These are phyloP conservation scores for Pyrenophora tritici-repentis DNA, from an alignment of 2,329 filamentous ascomycete species.

Conservation along the genomic window DNA sequence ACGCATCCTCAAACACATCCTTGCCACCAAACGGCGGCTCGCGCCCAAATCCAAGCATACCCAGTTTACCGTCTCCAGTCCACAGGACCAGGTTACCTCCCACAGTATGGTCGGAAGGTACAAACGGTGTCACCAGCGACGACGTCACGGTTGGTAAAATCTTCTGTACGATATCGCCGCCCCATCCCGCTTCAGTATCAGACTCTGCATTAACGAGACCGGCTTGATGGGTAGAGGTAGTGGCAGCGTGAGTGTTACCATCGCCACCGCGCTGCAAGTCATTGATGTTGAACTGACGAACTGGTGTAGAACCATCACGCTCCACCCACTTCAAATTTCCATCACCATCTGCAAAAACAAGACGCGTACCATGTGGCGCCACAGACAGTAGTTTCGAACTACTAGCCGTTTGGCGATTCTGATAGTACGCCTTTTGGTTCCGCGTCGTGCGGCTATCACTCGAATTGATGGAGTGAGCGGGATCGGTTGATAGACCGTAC, in stretches of 20 bases:
- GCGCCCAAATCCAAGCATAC: constrained; percentile 63
- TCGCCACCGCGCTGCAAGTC: constrained; percentile 23
- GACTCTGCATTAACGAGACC: constrained; percentile 2
- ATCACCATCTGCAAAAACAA: constrained; percentile 83
- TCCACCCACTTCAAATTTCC: constrained; percentile 91
- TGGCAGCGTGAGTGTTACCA: too few species aligned
- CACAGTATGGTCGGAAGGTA: constrained; percentile 1
- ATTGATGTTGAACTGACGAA: constrained; percentile 64
- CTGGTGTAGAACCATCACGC: constrained; percentile 69
- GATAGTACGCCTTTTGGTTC: constrained; percentile 51
- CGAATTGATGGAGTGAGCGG: constrained; percentile 37
- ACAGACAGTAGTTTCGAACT: constrained; percentile 81
- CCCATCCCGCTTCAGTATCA: constrained; percentile 3
- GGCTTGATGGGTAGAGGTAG: neutral
- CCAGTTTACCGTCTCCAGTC: constrained; percentile 81
- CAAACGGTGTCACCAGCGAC: constrained; percentile 8
- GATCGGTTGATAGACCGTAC: constrained; percentile 65
- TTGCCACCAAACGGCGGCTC: constrained; percentile 28
- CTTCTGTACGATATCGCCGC: constrained; percentile 74
- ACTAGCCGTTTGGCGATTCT: constrained; percentile 81
- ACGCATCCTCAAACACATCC: constrained; percentile 41
- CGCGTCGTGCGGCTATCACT: constrained; percentile 34
- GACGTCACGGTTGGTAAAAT: constrained; percentile 64
- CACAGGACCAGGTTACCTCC: constrained; percentile 75
- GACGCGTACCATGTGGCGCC: constrained; percentile 76